phyloP scores from a whole-genome alignment of 352 stramenopile species.

The Pythium brachiatum region DNA sequence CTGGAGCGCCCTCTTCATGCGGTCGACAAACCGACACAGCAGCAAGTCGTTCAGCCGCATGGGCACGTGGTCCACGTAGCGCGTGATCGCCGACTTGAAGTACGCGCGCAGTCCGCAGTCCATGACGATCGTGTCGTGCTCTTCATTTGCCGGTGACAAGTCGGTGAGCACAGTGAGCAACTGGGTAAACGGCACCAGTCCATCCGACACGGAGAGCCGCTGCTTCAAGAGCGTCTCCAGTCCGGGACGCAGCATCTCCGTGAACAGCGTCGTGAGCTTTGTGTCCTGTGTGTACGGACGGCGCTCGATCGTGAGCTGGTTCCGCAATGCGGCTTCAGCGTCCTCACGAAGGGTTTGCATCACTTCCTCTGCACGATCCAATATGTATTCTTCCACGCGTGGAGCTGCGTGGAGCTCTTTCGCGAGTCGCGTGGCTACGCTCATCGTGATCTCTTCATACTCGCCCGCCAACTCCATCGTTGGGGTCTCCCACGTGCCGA shows the following conservation, averaged over 20 bases:
- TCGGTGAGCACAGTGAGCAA: constrained; percentile 22
- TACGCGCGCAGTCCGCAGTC: constrained; percentile 21
- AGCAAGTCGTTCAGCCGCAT: constrained; percentile 23
- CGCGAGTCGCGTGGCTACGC: constrained; percentile 28
- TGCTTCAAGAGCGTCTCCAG: constrained; percentile 24
- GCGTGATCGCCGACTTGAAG: constrained; percentile 13
- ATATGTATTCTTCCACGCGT: constrained; percentile 29
- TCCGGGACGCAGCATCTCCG: constrained; percentile 15
- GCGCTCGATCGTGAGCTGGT: constrained; percentile 27
- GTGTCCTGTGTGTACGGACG: constrained; percentile 41
- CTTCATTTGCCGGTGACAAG: constrained; percentile 18
- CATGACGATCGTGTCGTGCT: constrained; percentile 24
- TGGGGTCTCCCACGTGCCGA: constrained; percentile 35
- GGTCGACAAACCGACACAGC: constrained; percentile 27
- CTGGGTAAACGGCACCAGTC: constrained; percentile 13
- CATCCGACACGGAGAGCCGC: not conserved
- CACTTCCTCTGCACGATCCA: constrained; percentile 5
- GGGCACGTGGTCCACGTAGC: constrained; percentile 21
- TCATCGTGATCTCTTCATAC: constrained; percentile 31
- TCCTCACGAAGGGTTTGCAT: constrained; percentile 17
- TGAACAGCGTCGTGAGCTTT: constrained; percentile 30
- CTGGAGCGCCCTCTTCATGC: constrained; percentile 34
- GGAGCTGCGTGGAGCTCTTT: constrained; percentile 15
- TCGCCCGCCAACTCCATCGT: constrained; percentile 26
- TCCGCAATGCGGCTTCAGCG: constrained; percentile 20